Base-by-base conservation (phyloP, 176 grass and related monocot genomes). In the Oryza coarctata region DNA sequence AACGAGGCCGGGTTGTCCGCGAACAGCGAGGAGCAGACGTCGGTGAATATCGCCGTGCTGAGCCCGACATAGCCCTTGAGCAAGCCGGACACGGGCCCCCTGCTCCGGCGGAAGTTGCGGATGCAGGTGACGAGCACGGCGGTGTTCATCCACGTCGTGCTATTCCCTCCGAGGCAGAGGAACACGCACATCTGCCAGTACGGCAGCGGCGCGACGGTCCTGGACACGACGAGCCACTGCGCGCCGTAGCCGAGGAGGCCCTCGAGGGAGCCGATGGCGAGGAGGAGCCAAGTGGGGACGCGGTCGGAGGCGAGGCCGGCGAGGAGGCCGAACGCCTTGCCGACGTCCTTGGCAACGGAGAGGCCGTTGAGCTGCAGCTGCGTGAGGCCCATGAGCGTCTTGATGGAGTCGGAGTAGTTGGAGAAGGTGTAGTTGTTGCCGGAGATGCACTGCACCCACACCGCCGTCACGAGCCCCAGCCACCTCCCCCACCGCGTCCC, bases 361-460 rank as follows among this genome's bases (percentile, higher is more conserved):
- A 99, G 92, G 41, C 89, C 94, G 79, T 99, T 99, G 36, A 99
- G 87, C 82, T 99, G 86, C 28, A 99, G 89, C 82, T 99, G 96
- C 2, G 91, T 99, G 15, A 99, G 87, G 6, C 87, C 93, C 96
- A 99, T 95, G 22, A 99, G 85, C 12, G 80, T 82, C 87, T 99
- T 99, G 84, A 99, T 33, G 27, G 87, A 86, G 85, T 85, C 69
- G 27, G 96, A 95, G 88, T 99, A 99, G 83, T 99, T 99, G 64
- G 96, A 99, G 92, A 99, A 99, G 72, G 96, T 88, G 91, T 99
- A 99, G 90, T 99, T 99, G 91, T 99, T 99, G 22, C 96, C 96
- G 13, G 96, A 99, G 84, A 99, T 91, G 87, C 96, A 99, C 85
- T 99, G 96, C 71, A 99, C 96, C 96, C 96, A 99, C 69, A 99